Base-by-base conservation (phyloP, 495 filamentous ascomycete genomes). In the Hypoxylon rickii region DNA sequence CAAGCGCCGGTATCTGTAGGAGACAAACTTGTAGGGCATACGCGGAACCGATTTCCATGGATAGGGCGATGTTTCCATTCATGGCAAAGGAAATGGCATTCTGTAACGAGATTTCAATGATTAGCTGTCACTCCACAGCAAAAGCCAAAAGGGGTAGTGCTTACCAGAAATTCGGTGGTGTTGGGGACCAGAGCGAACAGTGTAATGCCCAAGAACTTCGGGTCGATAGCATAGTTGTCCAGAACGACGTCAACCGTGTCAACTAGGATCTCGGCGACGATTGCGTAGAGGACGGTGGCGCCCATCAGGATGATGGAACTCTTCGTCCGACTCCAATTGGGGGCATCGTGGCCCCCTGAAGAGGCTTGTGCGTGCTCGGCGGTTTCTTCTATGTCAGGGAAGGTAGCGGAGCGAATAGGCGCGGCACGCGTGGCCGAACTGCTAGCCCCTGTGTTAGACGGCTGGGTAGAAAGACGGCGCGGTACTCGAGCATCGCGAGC, bases 71-170 rank as follows among this genome's bases (percentile, higher is more conserved):
- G 72, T 99, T 99, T n/a, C 94, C 94, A 64, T 99, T 97, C 95
- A 99, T 99, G 36, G 94, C 94, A 70, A 99, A 99, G 2, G 92
- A 96, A 50, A 99, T 97, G 66, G 95, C 94, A 68, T 99, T 99
- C 89, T 94, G 64, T 39, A 44, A 43, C 39, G 7, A 46, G 3
- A 38, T 10, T 56, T n/a, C 7, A 42, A 1, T 7, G 10, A 67
- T 82, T 66, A 82, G 75, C 48, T 31, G 37, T 22, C 18, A 38
- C n/a, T 24, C 19, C 21, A 8, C 11, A 37, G 20, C 43, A 7
- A 34, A 39, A 21, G 34, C n/a, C n/a, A 11, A 13, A 7, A 12
- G 11, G 22, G 8, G 12, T 3, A 48, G 12, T 24, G 69, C 85
- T 72, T 83, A 94, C 90, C 76, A 99, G 68, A 65, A 99, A 99